A percentile compares a stretch with the other conserved stretches of the same genome.
phyloP scores from a whole-genome alignment of 108 stramenopile species.

The Cyclotella choctawhatcheeana region DNA sequence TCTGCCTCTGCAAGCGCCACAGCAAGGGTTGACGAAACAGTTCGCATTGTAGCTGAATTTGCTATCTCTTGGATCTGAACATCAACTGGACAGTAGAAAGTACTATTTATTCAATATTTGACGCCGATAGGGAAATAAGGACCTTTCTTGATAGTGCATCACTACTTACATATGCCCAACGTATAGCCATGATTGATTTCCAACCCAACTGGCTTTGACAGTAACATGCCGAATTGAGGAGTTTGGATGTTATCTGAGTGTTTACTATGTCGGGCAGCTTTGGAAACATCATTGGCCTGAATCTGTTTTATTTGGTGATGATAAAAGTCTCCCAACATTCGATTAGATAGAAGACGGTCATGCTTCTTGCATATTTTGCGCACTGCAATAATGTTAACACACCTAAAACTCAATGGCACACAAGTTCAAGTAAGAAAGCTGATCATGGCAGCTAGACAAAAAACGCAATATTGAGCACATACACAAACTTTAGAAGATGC shows the following conservation, averaged over 20 bases:
- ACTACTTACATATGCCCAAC: slow-evolving; percentile 28
- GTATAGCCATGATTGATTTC: slow-evolving; percentile 34
- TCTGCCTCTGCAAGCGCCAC: slow-evolving; percentile 82
- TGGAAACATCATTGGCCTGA: too few relatives aligned
- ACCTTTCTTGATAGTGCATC: background rate
- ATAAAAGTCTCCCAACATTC: slow-evolving; percentile 90
- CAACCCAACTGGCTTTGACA: slow-evolving; percentile 22
- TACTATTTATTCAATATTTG: too few relatives aligned
- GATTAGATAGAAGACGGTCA: slow-evolving; percentile 77
- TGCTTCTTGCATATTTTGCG: slow-evolving; percentile 89
- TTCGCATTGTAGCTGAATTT: slow-evolving; percentile 76
- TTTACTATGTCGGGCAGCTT: slow-evolving; percentile 1
- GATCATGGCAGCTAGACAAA: too few relatives aligned
- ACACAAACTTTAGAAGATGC: slow-evolving; percentile 47
- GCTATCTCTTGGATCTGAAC: slow-evolving; percentile 77
- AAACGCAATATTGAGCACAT: too few relatives aligned
- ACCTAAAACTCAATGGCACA: slow-evolving; percentile 4
- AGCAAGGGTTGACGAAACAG: slow-evolving; percentile 77
- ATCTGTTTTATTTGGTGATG: slow-evolving; percentile 44
- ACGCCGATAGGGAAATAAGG: too few relatives aligned
- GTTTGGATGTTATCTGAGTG: slow-evolving; percentile 11
- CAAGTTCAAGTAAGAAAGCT: background rate
- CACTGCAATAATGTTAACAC: slow-evolving; percentile 65
- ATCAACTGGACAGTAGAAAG: slow-evolving; percentile 46
- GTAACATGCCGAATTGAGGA: slow-evolving; percentile 23